Percentiles rank a stretch among this genome's conserved stretches.
These are phyloP conservation scores for Hysterangium stoloniferum DNA, from an alignment of 768 basidiomycete genomes.

Conservation along the genomic window DNA sequence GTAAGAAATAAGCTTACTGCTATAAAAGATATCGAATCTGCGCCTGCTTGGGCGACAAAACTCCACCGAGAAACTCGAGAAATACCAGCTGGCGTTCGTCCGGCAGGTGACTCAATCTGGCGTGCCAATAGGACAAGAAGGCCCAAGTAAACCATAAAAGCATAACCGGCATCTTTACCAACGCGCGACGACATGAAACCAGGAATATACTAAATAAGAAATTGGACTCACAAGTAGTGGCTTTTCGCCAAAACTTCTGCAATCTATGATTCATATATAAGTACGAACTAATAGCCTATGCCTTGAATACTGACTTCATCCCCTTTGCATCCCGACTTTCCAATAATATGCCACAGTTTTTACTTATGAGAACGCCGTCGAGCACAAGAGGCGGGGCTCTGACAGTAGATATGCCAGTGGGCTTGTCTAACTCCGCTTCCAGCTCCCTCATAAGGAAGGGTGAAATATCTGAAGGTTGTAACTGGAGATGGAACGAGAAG, in stretches of 20 bases:
- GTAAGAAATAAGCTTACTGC: constrained; percentile 33
- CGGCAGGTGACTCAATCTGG: constrained; percentile 52
- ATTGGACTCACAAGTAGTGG: constrained; percentile 43
- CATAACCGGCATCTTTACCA: constrained; percentile 59
- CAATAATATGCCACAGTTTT: constrained; percentile 71
- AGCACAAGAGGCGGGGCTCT: constrained; percentile 48
- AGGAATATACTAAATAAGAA: background rate
- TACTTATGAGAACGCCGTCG: constrained; percentile 64
- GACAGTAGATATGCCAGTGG: constrained; percentile 62
- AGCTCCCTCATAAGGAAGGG: constrained; percentile 54
- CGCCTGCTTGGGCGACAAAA: constrained; percentile 68
- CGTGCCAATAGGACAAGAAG: constrained; percentile 63
- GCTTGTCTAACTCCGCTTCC: constrained; percentile 66
- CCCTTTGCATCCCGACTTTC: constrained; percentile 61
- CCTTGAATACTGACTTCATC: constrained; percentile 46
- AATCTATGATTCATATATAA: constrained; percentile 29
- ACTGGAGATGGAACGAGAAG: constrained; percentile 59
- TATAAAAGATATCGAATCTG: constrained; percentile 81
- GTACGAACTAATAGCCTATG: constrained; percentile 27
- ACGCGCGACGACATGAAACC: constrained; percentile 11
- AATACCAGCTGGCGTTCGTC: constrained; percentile 71
- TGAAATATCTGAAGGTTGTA: constrained; percentile 47
- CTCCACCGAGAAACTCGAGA: constrained; percentile 78
- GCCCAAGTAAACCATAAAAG: constrained; percentile 56
- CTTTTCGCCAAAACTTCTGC: constrained; percentile 64